phyloP scores from a whole-genome alignment of 2,329 filamentous ascomycete species.

The Calycina herbarum region DNA sequence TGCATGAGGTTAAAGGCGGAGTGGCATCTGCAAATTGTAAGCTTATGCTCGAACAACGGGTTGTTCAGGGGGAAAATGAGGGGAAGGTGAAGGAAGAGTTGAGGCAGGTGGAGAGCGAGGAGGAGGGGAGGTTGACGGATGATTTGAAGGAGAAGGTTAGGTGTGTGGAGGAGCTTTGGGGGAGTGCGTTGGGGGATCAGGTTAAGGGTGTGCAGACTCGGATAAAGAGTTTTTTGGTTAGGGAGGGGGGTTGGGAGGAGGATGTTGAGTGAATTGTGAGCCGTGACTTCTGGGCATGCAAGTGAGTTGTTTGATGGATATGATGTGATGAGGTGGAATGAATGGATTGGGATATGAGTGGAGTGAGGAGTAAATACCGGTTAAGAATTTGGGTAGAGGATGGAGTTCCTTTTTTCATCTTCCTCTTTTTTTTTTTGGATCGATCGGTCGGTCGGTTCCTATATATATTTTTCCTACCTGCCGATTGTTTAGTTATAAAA shows the following conservation, averaged over 20 bases:
- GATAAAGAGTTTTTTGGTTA: conserved; percentile 71
- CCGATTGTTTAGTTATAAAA: conserved; percentile 2
- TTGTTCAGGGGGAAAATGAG: conserved; percentile 40
- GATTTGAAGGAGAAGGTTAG: conserved; percentile 93
- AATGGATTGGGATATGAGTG: neutral
- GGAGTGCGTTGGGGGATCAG: conserved; percentile 77
- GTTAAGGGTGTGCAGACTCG: conserved; percentile 72
- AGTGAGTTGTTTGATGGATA: neutral
- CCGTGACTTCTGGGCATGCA: no score
- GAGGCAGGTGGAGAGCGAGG: conserved; percentile 60
- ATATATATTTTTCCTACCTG: neutral
- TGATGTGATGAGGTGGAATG: neutral
- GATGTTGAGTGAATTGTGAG: conserved; percentile 18
- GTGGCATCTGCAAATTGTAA: conserved; percentile 69
- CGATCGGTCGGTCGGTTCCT: neutral
- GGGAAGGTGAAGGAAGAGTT: conserved; percentile 44
- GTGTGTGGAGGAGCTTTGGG: conserved; percentile 89
- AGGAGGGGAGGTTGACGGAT: conserved; percentile 71
- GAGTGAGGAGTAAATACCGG: neutral
- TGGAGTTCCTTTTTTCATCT: neutral
- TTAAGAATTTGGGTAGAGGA: neutral
- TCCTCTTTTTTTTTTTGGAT: neutral
- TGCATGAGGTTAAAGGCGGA: conserved; percentile 86
- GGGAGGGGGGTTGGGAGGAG: conserved; percentile 76
- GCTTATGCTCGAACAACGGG: conserved; percentile 64